Percentiles rank a stretch among this genome's conserved stretches.
These are phyloP conservation scores for Vinca minor DNA, from an alignment of 257 asterid species.

Conservation along the genomic window DNA sequence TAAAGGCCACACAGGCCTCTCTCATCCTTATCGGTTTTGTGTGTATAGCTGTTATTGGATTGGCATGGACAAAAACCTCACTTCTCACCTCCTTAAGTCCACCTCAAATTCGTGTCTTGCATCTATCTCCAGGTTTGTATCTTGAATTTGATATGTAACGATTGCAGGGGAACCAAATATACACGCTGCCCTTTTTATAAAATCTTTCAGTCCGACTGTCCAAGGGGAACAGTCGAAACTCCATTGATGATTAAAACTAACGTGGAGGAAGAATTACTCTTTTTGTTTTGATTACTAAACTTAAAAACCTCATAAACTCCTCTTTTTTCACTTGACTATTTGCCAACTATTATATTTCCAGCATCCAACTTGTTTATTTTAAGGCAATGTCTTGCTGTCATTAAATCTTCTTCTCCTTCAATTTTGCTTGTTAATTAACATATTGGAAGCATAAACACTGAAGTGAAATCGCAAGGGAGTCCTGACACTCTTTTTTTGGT, in stretches of 20 bases:
- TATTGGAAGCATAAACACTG: neutral
- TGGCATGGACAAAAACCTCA: conserved; percentile 65
- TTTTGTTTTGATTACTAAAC: neutral
- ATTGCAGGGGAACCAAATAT: neutral
- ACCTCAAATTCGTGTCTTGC: conserved; percentile 34
- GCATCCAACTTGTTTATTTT: neutral
- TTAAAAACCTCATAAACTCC: neutral
- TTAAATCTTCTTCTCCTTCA: neutral
- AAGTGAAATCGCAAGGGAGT: conserved; percentile 9
- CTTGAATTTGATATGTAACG: neutral
- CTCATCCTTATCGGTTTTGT: conserved; percentile 68
- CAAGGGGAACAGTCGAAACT: neutral
- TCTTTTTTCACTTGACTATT: neutral
- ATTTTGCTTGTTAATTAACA: neutral
- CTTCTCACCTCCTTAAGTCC: conserved; percentile 53
- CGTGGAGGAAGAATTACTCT: neutral
- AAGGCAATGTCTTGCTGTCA: neutral
- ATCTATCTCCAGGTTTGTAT: conserved; percentile 53
- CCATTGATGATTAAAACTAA: no score
- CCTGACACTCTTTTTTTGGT: conserved; percentile 12
- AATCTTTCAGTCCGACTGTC: neutral
- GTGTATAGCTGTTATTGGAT: conserved; percentile 53
- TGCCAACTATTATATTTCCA: neutral
- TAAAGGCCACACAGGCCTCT: conserved; percentile 69
- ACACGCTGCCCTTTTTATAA: neutral